Percentiles rank a stretch among this genome's conserved stretches.
Conservation (phyloP, 495 filamentous ascomycete species). For the Tuber microsphaerosporum region DNA sequence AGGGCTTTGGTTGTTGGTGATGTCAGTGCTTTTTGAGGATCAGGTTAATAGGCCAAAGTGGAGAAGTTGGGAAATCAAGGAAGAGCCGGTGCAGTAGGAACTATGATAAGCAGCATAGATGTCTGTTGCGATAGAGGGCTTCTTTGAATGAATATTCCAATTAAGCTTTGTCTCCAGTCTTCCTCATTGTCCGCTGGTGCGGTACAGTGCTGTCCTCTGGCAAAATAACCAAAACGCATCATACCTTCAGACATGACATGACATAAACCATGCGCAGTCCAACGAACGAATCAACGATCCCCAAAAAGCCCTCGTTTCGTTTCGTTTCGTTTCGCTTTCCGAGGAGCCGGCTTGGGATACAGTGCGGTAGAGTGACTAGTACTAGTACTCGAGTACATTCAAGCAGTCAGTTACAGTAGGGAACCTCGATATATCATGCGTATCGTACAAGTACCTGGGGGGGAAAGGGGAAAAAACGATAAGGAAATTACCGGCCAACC, state of each 20-base stretch:
- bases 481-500: slow-evolving; percentile 1
- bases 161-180: background rate
- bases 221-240: background rate
- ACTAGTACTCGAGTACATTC: no score
- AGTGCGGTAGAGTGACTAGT: background rate
- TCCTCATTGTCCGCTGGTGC: background rate
- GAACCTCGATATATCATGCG: no score
- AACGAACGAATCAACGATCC: background rate
- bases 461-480: background rate
- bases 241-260: background rate
- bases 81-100: background rate
- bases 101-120: background rate
- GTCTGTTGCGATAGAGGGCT: background rate
- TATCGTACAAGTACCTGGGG: no score
- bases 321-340: background rate
- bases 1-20: background rate
- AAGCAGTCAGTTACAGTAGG: no score
- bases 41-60: background rate
- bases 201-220: background rate
- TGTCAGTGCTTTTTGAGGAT: background rate
- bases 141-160: background rate
- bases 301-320: background rate
- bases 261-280: background rate
- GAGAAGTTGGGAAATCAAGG: background rate
- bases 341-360: background rate